Percentiles rank a stretch among this genome's conserved stretches.
phyloP scores from a whole-genome alignment of 257 asterid species.

The Gynochthodes officinalis region DNA sequence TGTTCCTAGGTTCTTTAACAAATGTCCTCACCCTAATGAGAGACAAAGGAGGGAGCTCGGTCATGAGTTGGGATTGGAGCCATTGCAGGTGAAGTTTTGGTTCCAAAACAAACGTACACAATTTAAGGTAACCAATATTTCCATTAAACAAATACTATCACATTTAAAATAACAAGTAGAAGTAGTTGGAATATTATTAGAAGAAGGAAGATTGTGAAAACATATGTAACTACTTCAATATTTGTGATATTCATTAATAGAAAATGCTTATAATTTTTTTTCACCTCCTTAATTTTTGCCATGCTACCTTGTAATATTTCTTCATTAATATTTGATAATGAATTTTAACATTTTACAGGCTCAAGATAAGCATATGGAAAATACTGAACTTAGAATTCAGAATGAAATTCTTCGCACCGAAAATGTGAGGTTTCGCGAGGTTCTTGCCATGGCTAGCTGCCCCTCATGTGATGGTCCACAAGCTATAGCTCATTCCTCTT shows the following conservation, averaged over 20 bases:
- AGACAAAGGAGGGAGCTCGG: conserved; percentile 30
- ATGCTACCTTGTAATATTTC: too few species aligned
- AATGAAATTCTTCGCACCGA: conserved; percentile 23
- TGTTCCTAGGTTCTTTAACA: conserved; percentile 21
- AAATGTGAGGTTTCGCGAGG: conserved; percentile 13
- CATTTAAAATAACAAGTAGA: too few species aligned
- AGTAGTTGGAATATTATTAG: too few species aligned
- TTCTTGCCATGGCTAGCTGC: conserved; percentile 4
- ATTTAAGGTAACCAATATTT: conserved; percentile 19
- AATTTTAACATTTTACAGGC: conserved; percentile 8
- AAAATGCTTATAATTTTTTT: too few species aligned
- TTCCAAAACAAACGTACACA: conserved; percentile 40
- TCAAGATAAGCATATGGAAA: conserved; percentile 16
- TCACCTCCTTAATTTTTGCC: too few species aligned
- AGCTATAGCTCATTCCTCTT: conserved; percentile 11
- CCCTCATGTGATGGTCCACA: conserved; percentile 5
- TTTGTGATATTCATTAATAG: too few species aligned
- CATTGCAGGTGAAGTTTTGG: conserved; percentile 34
- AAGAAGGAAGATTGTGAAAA: too few species aligned
- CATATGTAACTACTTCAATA: too few species aligned
- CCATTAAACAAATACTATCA: too few species aligned
- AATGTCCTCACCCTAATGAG: conserved; percentile 32
- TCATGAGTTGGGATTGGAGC: conserved; percentile 19
- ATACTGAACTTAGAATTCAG: conserved; percentile 15
- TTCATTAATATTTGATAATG: too few species aligned